These are phyloP conservation scores for Cyclostephanos invisitatus DNA, from an alignment of 108 stramenopile species.

Conservation along the genomic window DNA sequence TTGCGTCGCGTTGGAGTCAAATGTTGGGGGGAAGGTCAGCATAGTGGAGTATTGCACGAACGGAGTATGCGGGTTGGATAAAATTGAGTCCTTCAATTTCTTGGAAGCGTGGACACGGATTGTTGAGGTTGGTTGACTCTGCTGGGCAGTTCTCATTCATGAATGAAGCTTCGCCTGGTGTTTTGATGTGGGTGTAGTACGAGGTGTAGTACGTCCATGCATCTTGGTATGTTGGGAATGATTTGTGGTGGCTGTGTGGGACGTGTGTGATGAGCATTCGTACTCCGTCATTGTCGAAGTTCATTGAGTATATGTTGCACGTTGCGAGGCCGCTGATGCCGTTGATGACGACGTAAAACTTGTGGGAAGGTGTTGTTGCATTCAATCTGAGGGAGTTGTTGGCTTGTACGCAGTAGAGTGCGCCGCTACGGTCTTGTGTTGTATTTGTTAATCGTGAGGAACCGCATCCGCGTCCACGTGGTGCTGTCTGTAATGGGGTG, in stretches of 20 bases:
- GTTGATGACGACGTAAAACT: not conserved
- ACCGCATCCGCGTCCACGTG: too few species aligned
- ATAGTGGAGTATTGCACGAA: too few species aligned
- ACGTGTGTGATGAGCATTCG: not conserved
- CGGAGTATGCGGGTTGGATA: too few species aligned
- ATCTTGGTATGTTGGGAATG: not conserved
- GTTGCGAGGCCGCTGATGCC: not conserved
- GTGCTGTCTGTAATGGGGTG: too few species aligned
- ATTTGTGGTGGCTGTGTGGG: not conserved
- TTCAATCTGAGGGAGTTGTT: too few species aligned
- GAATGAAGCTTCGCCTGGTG: not conserved
- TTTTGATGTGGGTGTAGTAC: not conserved
- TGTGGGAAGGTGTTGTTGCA: not conserved
- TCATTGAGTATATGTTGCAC: not conserved
- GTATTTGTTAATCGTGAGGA: too few species aligned
- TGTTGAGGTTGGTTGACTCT: constrained; percentile 3
- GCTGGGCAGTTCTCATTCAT: not conserved
- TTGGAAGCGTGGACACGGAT: not conserved
- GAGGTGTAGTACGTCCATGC: not conserved
- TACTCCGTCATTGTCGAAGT: not conserved
- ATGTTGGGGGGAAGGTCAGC: too few species aligned
- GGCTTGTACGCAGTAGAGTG: too few species aligned
- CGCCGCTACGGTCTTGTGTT: too few species aligned
- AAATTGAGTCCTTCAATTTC: too few species aligned
- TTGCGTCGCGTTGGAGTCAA: too few species aligned